Evolutionary conservation across 2,329 filamentous ascomycete genomes (phyloP).

Genomic region (Fusarium equiseti): DNA sequence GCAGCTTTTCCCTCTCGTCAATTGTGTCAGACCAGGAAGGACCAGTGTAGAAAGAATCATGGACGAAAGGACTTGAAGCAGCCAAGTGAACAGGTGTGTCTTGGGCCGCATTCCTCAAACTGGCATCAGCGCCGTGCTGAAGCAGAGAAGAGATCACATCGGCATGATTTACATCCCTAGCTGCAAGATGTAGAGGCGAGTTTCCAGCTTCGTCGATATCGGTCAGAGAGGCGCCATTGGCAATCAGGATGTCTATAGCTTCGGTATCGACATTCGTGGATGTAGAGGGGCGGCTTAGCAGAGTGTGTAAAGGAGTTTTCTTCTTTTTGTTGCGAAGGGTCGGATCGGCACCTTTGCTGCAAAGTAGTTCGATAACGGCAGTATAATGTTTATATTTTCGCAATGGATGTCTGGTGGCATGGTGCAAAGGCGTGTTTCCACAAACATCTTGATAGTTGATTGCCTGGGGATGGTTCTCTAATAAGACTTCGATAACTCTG

Average conservation of each 20-base stretch:
- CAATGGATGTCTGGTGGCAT: background rate
- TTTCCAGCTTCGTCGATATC: background rate
- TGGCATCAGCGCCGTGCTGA: background rate
- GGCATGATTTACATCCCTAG: accelerated
- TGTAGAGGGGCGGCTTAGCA: accelerated
- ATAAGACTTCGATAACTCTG: background rate
- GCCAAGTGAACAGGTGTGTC: background rate
- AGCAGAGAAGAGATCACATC: background rate
- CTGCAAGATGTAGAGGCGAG: background rate
- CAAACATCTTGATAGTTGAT: background rate
- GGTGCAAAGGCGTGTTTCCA: background rate
- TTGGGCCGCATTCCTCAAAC: accelerated
- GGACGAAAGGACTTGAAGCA: background rate
- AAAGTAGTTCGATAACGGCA: background rate
- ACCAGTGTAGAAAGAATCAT: too few species aligned
- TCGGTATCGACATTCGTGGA: accelerated
- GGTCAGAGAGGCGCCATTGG: background rate
- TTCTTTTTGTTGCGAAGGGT: background rate
- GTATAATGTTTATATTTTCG: background rate
- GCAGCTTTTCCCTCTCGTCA: too few species aligned
- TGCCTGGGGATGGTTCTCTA: background rate
- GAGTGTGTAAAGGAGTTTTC: background rate
- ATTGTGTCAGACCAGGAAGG: too few species aligned
- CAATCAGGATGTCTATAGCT: background rate
- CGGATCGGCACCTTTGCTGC: background rate